phyloP scores from a whole-genome alignment of 2,329 filamentous ascomycete species.

The Sporothrix curviconia region DNA sequence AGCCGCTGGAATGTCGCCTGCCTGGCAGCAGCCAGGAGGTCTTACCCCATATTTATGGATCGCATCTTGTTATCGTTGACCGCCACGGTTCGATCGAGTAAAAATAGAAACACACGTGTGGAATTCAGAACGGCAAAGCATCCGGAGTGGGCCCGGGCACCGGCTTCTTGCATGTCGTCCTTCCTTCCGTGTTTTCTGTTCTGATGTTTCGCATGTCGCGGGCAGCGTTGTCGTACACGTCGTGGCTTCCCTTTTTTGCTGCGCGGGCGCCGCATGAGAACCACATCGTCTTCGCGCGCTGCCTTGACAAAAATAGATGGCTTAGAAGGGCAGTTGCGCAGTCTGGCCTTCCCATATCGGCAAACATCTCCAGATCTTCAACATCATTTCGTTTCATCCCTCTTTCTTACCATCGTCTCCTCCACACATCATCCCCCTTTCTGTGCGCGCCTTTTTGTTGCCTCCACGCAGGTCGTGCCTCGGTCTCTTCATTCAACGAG shows the following conservation, averaged over 20 bases:
- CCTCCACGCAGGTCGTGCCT: neutral
- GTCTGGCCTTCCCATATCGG: neutral
- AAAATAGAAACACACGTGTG: neutral
- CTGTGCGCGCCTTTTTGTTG: neutral
- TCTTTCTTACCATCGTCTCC: neutral
- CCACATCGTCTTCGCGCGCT: too few relatives aligned
- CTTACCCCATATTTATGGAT: neutral
- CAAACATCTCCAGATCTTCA: neutral
- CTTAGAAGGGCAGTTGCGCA: neutral
- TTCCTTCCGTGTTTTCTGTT: too few relatives aligned
- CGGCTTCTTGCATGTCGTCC: too few relatives aligned
- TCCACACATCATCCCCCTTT: neutral
- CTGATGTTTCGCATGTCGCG: too few relatives aligned
- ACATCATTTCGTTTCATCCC: neutral
- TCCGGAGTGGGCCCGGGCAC: too few relatives aligned
- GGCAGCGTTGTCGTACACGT: too few relatives aligned
- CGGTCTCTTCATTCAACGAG: neutral
- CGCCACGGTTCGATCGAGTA: neutral
- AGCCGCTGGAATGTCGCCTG: neutral
- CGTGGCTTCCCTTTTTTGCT: too few relatives aligned
- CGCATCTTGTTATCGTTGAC: neutral
- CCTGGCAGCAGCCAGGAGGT: neutral
- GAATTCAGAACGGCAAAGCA: too few relatives aligned
- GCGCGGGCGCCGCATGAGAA: too few relatives aligned
- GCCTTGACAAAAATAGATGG: neutral